Evolutionary conservation across 192 early-diverging fungal species (phyloP), one percentile per base, ranked within the genome.

Genomic region (Cladochytrium replicatum): DNA sequence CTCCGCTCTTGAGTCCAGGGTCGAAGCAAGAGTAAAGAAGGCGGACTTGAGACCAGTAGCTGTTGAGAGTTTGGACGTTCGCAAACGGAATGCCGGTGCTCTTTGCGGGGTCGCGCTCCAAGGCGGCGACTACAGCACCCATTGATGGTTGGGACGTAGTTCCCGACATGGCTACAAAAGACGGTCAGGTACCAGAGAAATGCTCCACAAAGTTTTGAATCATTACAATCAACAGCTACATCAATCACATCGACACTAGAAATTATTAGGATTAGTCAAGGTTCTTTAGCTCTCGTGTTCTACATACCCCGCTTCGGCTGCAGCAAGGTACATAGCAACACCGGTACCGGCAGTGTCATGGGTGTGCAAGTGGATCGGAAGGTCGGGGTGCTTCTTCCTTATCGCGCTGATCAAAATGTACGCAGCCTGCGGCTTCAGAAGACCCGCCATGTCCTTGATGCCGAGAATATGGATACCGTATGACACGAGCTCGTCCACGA

Each of bases 271-370:
- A n/a, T n/a, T n/a, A n/a, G n/a, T n/a, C n/a, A 15, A 6, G 6
- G 22, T 9, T 52, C 46, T 19, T 46, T 8, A 19, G 15, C 42
- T 23, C 15, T 50, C n/a, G 47, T 24, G 5, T 19, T 7, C 3
- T 8, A 26, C 30, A 23, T 13, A 38, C 26, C 62, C 89, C 22
- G 90, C 93, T 45, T 84, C 87, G 7, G 86, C 88, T 6, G 81
- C 81, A 23, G 91, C 91, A 63, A 93, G 65, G 87, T 90, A 89
- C n/a, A 83, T 82, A 21, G 93, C 93, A 31, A 97, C 84, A 60
- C 93, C 93, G 4, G 93, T 95, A 53, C 93, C 91, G 4, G 91
- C 91, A 17, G 93, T 97, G 61, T 97, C 93, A 72, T 97, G 93
- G 13, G 89, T 88, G 68, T 96, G 90, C 37, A 97, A 81, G 62